Base-by-base conservation (phyloP, 495 filamentous ascomycete species). In the Schizothecium vesticola region DNA sequence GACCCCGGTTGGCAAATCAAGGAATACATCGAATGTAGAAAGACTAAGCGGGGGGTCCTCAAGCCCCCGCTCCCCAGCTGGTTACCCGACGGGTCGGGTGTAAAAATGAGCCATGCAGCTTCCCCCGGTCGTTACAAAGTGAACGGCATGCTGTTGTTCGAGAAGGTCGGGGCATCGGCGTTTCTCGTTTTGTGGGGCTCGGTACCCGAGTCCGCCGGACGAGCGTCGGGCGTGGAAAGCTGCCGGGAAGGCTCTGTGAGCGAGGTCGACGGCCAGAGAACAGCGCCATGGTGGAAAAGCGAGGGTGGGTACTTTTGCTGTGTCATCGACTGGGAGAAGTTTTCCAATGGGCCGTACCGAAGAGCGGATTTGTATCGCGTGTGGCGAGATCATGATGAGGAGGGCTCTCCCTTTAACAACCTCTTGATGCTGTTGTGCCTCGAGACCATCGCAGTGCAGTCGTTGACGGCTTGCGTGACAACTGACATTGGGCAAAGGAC, bases 211-310 rank as follows among this genome's bases (percentile, higher is more conserved):
- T n/a, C 19, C 16, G 0, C 16, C 3, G 36, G 36, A 8, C 13
- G 36, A 13, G 13, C 36, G 13, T 19, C 12, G 4, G 36, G 31
- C 12, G 31, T 33, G 31, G 3, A 33, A 33, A 33, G 31, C 31
- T 12, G 1, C 31, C 11, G 12, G 31, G 31, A 33, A 3, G 31
- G 12, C 26, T 28, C 26, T 28, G 26, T 6, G 26, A 6, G 26
- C 31, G 11, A 33, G 31, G 31, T 29, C 28, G 28, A 4, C 31
- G 16, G 36, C 36, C 13, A 43, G 16, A 43, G 9, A 19, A 4
- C 11, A 58, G 12, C 22, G 13, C 9, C 64, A 28, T 66, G 64
- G 64, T 66, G 64, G 64, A n/a, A 66, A 19, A 43, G n/a, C n/a
- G 8, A 19, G 7, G 26, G 26, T 10, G 64, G 64, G n/a, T 66